A percentile compares a stretch with the other conserved stretches of the same genome.
These are phyloP conservation scores for Trichoderma gamsii DNA, from an alignment of 495 filamentous ascomycete genomes.

Conservation along the genomic window DNA sequence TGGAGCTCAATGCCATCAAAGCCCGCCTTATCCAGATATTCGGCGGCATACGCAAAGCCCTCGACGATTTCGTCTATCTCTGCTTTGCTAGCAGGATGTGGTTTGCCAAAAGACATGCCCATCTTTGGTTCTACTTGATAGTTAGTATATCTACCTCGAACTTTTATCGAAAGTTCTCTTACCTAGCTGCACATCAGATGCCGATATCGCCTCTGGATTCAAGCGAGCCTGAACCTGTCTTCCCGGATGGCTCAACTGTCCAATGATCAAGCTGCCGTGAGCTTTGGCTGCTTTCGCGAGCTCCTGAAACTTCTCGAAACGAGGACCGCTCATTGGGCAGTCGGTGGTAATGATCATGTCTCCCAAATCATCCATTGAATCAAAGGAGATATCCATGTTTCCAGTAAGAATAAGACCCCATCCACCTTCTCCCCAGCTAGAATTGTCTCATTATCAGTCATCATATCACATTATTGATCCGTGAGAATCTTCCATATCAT, in stretches of 20 bases:
- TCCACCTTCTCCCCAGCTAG: neutral
- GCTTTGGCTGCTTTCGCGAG: neutral
- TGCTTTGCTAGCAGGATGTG: neutral
- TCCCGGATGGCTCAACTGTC: neutral
- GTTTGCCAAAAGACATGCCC: neutral
- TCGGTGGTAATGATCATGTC: neutral
- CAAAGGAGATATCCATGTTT: neutral
- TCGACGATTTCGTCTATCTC: neutral
- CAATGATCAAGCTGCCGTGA: neutral
- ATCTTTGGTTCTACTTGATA: neutral
- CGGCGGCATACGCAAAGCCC: neutral
- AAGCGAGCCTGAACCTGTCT: neutral
- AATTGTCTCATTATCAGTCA: too few relatives aligned
- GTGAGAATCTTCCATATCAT: too few relatives aligned
- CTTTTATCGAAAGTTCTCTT: neutral
- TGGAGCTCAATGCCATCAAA: neutral
- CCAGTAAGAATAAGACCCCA: neutral
- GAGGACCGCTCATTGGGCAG: neutral
- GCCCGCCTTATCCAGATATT: neutral
- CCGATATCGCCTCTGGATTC: neutral
- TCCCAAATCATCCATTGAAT: neutral
- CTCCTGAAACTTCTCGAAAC: neutral
- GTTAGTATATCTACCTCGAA: neutral
- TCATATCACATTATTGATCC: too few relatives aligned
- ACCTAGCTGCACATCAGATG: neutral